Evolutionary conservation across 2,329 filamentous ascomycete genomes (phyloP), one percentile per base, ranked within the genome.

Genomic region (Capronia epimyces): DNA sequence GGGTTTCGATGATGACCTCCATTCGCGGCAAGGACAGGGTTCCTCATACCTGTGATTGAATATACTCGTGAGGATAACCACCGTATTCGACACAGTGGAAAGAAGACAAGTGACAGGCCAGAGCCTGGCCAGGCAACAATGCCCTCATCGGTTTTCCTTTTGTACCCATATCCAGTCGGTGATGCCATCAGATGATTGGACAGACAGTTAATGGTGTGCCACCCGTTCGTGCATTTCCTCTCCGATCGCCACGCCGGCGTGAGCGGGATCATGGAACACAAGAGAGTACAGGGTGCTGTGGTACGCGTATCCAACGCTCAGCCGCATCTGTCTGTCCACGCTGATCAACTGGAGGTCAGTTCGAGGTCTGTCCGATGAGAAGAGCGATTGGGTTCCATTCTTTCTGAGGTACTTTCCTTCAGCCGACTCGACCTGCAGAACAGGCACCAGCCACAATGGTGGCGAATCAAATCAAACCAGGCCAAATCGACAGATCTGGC

Each of bases 361-460:
- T 8, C 7, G 12, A 6, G 12, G 7, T 32, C 7, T 9, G 29
- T 32, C 7, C 7, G 7, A 32, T n/a, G 13, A n/a, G 12, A 8
- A n/a, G 7, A 32, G n/a, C 3, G 29, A 10, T 12, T 9, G 7
- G 24, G 7, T 12, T 6, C 3, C n/a, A 12, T 6, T 32, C 3
- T 12, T 32, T 10, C 3, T 7, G 29, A 32, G 13, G 29, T 10
- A 27, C 25, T 6, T 27, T 6, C 25, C 25, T 27, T 32, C 29
- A n/a, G 29, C 13, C 29, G 12, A 32, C 29, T 32, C 3, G 3
- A 32, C 29, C n/a, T 10, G 29, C 12, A 32, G 21, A 41, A 45
- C 15, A 50, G 25, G 42, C 42, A 46, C 24, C 47, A 50, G 48
- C 48, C 48, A 50, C 48, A 31, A 22, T 39, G 27, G 48, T 42